Percentiles rank a stretch among this genome's conserved stretches.
phyloP scores from a whole-genome alignment of 192 early-diverging fungal species.

The Backusella australiensis region DNA sequence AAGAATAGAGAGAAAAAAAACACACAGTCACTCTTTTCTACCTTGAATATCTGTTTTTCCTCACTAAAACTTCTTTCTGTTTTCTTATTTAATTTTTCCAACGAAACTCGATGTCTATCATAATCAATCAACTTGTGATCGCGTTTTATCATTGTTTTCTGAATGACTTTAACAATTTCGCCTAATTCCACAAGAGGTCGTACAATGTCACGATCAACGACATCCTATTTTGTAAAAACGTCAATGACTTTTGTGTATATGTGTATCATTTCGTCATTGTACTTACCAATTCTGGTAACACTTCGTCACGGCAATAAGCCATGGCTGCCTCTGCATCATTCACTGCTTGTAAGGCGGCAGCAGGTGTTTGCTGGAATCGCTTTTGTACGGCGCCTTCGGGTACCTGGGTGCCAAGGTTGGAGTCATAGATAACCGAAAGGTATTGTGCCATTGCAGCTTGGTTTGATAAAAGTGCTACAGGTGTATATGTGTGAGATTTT shows the following conservation, averaged over 20 bases:
- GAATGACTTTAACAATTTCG: conserved; percentile 69
- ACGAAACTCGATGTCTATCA: conserved; percentile 72
- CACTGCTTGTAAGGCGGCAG: conserved; percentile 40
- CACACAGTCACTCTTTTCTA: neutral
- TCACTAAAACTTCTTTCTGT: conserved; percentile 62
- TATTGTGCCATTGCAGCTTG: conserved; percentile 25
- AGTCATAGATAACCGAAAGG: conserved; percentile 20
- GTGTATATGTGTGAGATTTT: neutral
- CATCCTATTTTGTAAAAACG: conserved; percentile 37
- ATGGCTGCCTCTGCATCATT: conserved; percentile 53
- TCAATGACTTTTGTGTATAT: neutral
- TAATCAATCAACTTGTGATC: conserved; percentile 92
- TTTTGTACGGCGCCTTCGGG: conserved; percentile 48
- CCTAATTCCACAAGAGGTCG: conserved; percentile 74
- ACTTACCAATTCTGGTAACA: conserved; percentile 63
- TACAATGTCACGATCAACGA: conserved; percentile 77
- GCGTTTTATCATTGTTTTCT: conserved; percentile 84
- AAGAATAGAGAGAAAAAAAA: neutral
- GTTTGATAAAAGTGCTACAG: conserved; percentile 26
- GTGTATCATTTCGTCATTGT: neutral
- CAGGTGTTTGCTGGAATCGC: conserved; percentile 40
- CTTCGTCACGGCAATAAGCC: conserved; percentile 45
- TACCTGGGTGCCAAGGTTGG: conserved; percentile 35
- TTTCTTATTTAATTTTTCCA: conserved; percentile 79
- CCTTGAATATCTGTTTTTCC: conserved; percentile 67